A percentile compares a stretch with the other conserved stretches of the same genome.
These are phyloP conservation scores for Ophiostoma fasciatum DNA, from an alignment of 2,329 filamentous ascomycete species.

Conservation along the genomic window DNA sequence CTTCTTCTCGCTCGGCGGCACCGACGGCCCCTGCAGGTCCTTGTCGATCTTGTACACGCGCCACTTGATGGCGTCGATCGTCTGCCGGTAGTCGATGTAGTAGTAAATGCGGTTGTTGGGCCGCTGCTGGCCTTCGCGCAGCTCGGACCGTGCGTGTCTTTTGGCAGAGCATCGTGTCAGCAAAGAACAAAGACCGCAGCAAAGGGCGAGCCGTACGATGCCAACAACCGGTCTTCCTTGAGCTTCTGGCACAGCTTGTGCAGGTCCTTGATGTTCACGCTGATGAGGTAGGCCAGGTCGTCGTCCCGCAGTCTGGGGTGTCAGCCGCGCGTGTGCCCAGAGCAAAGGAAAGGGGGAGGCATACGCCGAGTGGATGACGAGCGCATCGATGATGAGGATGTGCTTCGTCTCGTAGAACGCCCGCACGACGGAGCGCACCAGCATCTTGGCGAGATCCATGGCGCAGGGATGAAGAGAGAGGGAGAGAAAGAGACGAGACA, in stretches of 20 bases:
- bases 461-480: neutral
- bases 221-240: conserved; percentile 71
- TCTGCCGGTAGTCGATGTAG: conserved; percentile 88
- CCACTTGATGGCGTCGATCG: conserved; percentile 94
- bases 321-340: too few relatives aligned
- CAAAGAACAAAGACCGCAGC: neutral
- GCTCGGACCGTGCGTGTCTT: conserved; percentile 60
- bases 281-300: conserved; percentile 75
- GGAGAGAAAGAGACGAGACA: conserved; percentile 6
- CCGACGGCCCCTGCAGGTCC: conserved; percentile 70
- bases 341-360: conserved; percentile 18
- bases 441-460: conserved; percentile 49
- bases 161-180: too few relatives aligned
- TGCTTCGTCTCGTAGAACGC: conserved; percentile 79
- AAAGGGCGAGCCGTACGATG: conserved; percentile 39
- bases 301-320: conserved; percentile 59
- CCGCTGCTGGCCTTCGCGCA: conserved; percentile 66
- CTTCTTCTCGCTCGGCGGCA: conserved; percentile 73
- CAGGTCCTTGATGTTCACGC: conserved; percentile 81
- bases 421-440: conserved; percentile 74
- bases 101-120: conserved; percentile 86
- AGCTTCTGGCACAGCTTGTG: conserved; percentile 79
- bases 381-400: conserved; percentile 71
- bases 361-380: conserved; percentile 69
- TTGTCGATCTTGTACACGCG: conserved; percentile 79